A percentile compares a stretch with the other conserved stretches of the same genome.
phyloP scores from a whole-genome alignment of 345 rosid species.

The Turnera subulata region DNA sequence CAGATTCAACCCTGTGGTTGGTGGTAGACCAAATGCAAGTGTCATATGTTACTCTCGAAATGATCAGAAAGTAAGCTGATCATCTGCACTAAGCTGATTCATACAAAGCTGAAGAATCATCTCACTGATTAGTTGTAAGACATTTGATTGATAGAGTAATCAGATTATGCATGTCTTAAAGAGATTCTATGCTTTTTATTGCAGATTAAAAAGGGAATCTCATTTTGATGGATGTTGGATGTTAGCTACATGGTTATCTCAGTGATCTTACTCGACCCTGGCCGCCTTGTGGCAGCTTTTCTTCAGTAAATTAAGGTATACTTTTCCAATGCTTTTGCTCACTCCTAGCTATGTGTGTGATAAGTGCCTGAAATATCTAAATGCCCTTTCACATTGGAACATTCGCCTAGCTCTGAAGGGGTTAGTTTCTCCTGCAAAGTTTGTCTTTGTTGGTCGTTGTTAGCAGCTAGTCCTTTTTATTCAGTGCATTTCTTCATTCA shows the following conservation, averaged over 20 bases:
- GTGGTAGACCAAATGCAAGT: conserved; percentile 86
- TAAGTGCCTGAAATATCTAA: too few relatives aligned
- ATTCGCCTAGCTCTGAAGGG: too few relatives aligned
- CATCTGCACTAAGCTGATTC: too few relatives aligned
- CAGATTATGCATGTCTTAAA: not conserved
- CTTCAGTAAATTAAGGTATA: conserved; percentile 67
- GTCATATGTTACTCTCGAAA: conserved; percentile 92
- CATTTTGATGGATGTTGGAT: conserved; percentile 96
- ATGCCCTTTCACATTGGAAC: too few relatives aligned
- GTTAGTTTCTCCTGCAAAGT: too few relatives aligned
- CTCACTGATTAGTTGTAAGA: not conserved
- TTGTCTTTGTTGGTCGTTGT: too few relatives aligned
- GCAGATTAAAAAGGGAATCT: conserved; percentile 78
- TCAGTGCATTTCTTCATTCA: too few relatives aligned
- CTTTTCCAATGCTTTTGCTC: conserved; percentile 8
- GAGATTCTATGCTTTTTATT: conserved; percentile 2
- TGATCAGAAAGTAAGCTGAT: conserved; percentile 72
- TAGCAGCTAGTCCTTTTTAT: too few relatives aligned
- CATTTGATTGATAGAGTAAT: conserved; percentile 4
- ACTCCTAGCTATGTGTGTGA: too few relatives aligned
- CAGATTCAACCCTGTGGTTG: conserved; percentile 95
- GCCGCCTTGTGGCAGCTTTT: conserved; percentile 82
- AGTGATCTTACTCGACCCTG: conserved; percentile 98
- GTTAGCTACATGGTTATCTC: conserved; percentile 91
- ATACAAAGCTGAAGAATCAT: conserved; percentile 6